Evolutionary conservation across 192 early-diverging fungal species (phyloP), one percentile per base, ranked within the genome.

Genomic region (Gryganskiella cystojenkinii): DNA sequence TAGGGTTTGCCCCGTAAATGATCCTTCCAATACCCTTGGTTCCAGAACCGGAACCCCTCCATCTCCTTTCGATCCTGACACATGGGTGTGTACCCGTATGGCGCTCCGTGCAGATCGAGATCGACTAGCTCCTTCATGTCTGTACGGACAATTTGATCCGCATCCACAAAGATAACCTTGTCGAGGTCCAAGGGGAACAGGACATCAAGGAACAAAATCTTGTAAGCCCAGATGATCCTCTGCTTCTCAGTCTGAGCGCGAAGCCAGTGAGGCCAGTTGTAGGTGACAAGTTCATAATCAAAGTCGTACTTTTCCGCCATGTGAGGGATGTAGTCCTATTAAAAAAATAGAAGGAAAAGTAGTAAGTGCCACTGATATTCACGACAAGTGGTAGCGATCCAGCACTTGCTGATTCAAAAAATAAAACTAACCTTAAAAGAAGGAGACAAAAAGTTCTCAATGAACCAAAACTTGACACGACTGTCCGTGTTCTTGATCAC

Each of bases 251-350:
- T 93, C 80, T 98, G 95, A 25, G 87, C 79, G 47, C 94, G 87
- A 27, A 99, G 86, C 96, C 96, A 99, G 44, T 95, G 92, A 19
- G 98, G 98, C 98, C 98, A 99, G 67, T 96, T 98, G 83, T 98
- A 99, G 3, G 96, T 98, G 25, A 99, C 95, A 46, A 98, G 88
- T 84, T 98, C 95, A 70, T 95, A 98, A 44, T 95, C 91, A 79
- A 99, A 98, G 15, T 87, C 88, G 74, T 93, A 95, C 65, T 89
- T 88, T 55, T 91, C 79, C 2, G 96, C 93, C 85, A 99, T 88
- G 52, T 92, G 83, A 17, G 96, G 96, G 6, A 99, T 84, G 75
- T 97, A 97, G 30, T 92, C 86, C 90, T 93, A 68, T 15, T 31
- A 20, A 60, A 15, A 22, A 20, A 56, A 40, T 15, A 44, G 27